Evolutionary conservation across 1,284 basidiomycete genomes (phyloP), one percentile per base, ranked within the genome.

Genomic region (Ceratobasidium sp.): DNA sequence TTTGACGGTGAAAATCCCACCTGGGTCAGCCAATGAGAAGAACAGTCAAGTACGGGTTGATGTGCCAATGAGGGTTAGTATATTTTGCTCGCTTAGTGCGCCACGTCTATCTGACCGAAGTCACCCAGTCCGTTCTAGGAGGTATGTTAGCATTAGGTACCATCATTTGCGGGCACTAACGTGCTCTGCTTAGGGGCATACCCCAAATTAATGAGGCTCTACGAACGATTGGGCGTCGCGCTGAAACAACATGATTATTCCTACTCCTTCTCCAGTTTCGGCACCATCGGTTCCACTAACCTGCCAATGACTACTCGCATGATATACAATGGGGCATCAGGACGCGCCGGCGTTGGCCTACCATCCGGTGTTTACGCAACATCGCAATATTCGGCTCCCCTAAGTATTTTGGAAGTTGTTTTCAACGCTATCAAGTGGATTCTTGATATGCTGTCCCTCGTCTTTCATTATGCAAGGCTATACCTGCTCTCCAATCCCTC

Each of bases 271-370:
- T 86, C 87, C 12, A 77, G 78, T 22, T 77, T 87, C 54, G 70
- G 76, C 20, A 76, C 77, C 32, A 56, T 73, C n/a, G 50, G 57
- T 55, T 50, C 70, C 47, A 25, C 45, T 31, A 71, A 75, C 38
- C 64, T 70, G 4, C 57, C 42, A 32, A 80, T 84, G 35, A 79
- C 77, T 29, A 80, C 87, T 0, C 83, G 82, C 35, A 81, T 87
- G 75, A 84, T 90, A 56, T 88, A 92, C 76, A 85, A 88, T 50
- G 89, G 89, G 4, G 78, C 80, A 0, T 88, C 86, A 8, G 90
- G 89, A 2, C 77, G 78, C 15, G 77, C 75, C 10, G 86, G 87
- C 3, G 74, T 87, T 55, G 82, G 85, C 72, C 82, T 85, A 74
- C 88, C 81, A 3, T 81, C 80, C 70, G 43, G 65, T 20, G 29